Base-by-base conservation (phyloP, 2,329 filamentous ascomycete species). In the Aspergillus sergii region DNA sequence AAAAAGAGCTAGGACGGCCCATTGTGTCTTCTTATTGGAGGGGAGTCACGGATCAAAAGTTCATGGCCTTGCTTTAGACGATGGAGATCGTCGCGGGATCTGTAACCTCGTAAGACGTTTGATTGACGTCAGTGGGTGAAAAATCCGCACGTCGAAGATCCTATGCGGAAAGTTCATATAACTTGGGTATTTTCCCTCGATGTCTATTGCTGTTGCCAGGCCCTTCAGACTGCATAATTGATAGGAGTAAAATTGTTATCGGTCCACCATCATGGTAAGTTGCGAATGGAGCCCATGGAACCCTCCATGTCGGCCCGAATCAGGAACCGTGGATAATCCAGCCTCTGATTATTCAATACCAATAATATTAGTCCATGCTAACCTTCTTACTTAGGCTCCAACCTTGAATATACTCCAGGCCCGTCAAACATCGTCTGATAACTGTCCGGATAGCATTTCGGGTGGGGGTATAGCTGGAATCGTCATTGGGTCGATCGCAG, bases 381-480 rank as follows among this genome's bases (percentile, higher is more conserved):
- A 51, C 48, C 8, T 21, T n/a, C 21, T 34, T n/a, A 19, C n/a
- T 14, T 14, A 72, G 71, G 71, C 71, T 7, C 71, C 68, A 3
- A 62, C 65, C 26, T 55, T 64, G 54, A 56, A 61, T 28, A 62
- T 65, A 11, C 63, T 75, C 26, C 45, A 62, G 30, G 34, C 70
- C 3, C 73, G 75, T 14, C 73, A 74, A 57, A 56, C 56, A n/a
- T 56, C 64, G 10, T 66, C 71, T 48, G 41, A 58, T 48, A 55
- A 48, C 34, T 68, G 66, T 46, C 72, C 75, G 2, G 72, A 65
- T 50, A 73, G 66, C 16, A 71, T 79, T 21, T 71, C 68, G n/a
- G 70, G 75, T 19, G 77, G 78, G 1, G 76, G 65, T 5, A 76
- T 80, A 32, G 78, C 77, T 0, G 78, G 78, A 11, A 79, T 80